Conservation (phyloP, 257 asterid genomes). For the Solanum rostratum region DNA sequence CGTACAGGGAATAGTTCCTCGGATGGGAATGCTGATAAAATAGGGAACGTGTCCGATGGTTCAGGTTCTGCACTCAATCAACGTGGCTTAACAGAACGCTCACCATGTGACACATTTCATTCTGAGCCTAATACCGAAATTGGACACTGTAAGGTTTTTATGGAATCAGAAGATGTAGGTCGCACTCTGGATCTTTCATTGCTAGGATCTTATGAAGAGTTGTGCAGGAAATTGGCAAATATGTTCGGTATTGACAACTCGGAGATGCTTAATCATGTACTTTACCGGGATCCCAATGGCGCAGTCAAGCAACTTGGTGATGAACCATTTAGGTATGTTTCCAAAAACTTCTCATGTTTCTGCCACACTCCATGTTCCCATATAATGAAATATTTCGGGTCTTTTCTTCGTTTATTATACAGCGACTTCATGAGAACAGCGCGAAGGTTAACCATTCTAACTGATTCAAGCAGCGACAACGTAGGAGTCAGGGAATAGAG, state of each 20-base stretch:
- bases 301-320: constrained; percentile 47
- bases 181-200: constrained; percentile 60
- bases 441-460: constrained; percentile 49
- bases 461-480: constrained; percentile 45
- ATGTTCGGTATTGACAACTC: constrained; percentile 49
- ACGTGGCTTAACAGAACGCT: constrained; percentile 20
- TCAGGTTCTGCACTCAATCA: constrained; percentile 32
- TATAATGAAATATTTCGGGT: background rate
- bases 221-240: constrained; percentile 38
- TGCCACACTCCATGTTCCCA: background rate
- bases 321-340: constrained; percentile 50
- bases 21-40: constrained; percentile 30
- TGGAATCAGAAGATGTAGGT: constrained; percentile 80
- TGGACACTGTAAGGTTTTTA: constrained; percentile 69
- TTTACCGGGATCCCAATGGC: constrained; percentile 47
- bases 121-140: constrained; percentile 34
- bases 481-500: constrained; percentile 27
- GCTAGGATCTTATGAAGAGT: constrained; percentile 56
- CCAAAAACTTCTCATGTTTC: background rate
- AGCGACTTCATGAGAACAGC: constrained; percentile 49
- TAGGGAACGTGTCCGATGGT: constrained; percentile 38
- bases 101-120: constrained; percentile 26
- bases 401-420: constrained; percentile 10
- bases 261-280: constrained; percentile 37
- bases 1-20: constrained; percentile 35